Percentiles rank a stretch among this genome's conserved stretches.
Conservation (phyloP, 75 land plant species). For the Pseudotsuga menziesii region DNA sequence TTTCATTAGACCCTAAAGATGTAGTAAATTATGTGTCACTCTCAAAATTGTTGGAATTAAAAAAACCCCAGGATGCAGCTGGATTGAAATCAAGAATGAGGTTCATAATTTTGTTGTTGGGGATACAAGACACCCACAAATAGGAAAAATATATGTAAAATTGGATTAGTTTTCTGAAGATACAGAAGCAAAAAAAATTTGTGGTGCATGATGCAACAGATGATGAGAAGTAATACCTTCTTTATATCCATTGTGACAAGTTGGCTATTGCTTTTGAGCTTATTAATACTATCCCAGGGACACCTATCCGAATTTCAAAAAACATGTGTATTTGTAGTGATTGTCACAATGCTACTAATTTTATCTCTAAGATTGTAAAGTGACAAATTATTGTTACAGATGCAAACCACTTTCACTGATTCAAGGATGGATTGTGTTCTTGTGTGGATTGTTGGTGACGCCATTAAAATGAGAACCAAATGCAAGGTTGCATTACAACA, state of each 20-base stretch:
- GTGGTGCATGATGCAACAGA: slow-evolving; percentile 4
- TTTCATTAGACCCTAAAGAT: slow-evolving; percentile 20
- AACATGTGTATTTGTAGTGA: slow-evolving; percentile 10
- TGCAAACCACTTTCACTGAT: slow-evolving; percentile 15
- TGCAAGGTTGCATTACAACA: too few species aligned
- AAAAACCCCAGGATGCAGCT: slow-evolving; percentile 22
- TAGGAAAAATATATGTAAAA: slow-evolving; percentile 5
- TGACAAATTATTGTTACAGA: slow-evolving; percentile 10
- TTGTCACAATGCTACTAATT: slow-evolving; percentile 5
- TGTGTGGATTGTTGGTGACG: slow-evolving; percentile 8
- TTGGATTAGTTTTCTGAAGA: background rate
- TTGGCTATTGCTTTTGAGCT: slow-evolving; percentile 20
- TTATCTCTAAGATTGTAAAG: slow-evolving; percentile 14
- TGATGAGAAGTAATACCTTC: slow-evolving; percentile 17
- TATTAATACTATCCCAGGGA: slow-evolving; percentile 1
- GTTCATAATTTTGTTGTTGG: slow-evolving; percentile 19
- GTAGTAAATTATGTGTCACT: slow-evolving; percentile 14
- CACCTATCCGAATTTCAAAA: slow-evolving; percentile 6
- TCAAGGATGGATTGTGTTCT: slow-evolving; percentile 14
- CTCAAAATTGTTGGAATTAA: slow-evolving; percentile 18
- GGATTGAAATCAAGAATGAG: slow-evolving; percentile 14
- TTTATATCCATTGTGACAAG: slow-evolving; percentile 19
- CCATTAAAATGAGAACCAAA: too few species aligned
- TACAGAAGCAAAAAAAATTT: background rate
- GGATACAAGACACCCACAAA: slow-evolving; percentile 12